phyloP scores from a whole-genome alignment of 1,284 basidiomycete species.

The Austropuccinia psidii region DNA sequence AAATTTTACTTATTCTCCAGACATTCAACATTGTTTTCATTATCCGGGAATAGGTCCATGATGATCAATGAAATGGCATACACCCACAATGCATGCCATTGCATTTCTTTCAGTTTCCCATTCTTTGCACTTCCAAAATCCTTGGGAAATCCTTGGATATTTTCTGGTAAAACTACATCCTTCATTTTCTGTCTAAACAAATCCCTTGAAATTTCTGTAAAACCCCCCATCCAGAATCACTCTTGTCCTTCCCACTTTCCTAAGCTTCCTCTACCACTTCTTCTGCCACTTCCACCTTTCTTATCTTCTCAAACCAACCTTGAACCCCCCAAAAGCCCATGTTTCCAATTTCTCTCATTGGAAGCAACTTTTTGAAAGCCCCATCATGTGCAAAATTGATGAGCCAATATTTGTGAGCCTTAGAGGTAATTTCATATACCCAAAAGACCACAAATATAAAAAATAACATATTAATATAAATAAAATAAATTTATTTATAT shows the following conservation, averaged over 20 bases:
- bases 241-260: neutral
- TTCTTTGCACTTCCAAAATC: neutral
- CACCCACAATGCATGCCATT: constrained; percentile 6
- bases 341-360: too few species aligned
- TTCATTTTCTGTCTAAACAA: neutral
- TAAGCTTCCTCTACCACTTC: too few species aligned
- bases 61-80: constrained; percentile 22
- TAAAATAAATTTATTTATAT: too few species aligned
- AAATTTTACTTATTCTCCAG: neutral
- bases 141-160: neutral
- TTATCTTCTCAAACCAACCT: too few species aligned
- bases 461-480: too few species aligned
- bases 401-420: neutral
- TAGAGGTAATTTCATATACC: too few species aligned
- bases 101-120: constrained; percentile 5
- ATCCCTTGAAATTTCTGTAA: neutral
- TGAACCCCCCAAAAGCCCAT: too few species aligned
- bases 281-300: too few species aligned
- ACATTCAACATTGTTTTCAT: too few species aligned
- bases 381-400: too few species aligned
- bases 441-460: too few species aligned
- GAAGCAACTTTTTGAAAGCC: too few species aligned
- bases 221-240: neutral
- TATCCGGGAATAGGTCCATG: neutral
- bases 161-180: neutral